Evolutionary conservation across 75 land plant species (phyloP).

Genomic region (Larix kaempferi): DNA sequence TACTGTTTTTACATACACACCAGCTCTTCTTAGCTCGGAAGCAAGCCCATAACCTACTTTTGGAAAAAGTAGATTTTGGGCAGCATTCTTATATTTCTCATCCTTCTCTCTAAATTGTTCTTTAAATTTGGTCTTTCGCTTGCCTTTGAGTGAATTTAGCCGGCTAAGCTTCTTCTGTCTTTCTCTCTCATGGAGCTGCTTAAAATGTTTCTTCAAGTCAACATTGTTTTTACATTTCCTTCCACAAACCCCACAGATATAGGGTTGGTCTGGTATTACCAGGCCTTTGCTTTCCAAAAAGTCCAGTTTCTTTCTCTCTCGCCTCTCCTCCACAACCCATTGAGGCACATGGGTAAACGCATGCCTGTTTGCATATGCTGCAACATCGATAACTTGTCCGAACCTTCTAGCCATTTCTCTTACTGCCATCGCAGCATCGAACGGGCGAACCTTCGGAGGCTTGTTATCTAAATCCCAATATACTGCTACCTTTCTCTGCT

Average conservation of each 20-base stretch:
- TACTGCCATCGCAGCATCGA: conserved; percentile 61
- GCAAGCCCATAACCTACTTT: conserved; percentile 76
- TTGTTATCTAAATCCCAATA: conserved; percentile 94
- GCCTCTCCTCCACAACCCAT: conserved; percentile 68
- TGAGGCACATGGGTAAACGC: conserved; percentile 75
- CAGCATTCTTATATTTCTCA: conserved; percentile 62
- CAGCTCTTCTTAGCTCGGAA: conserved; percentile 66
- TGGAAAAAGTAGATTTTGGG: conserved; percentile 45
- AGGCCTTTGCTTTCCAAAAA: conserved; percentile 57
- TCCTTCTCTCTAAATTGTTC: conserved; percentile 45
- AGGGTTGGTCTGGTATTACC: conserved; percentile 48
- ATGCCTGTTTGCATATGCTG: conserved; percentile 84
- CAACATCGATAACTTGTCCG: conserved; percentile 54
- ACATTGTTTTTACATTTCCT: conserved; percentile 57
- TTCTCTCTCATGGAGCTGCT: conserved; percentile 80
- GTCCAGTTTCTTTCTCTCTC: conserved; percentile 53
- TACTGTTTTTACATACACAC: conserved; percentile 79
- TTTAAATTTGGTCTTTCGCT: conserved; percentile 51
- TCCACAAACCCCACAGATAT: conserved; percentile 74
- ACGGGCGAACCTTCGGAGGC: conserved; percentile 78
- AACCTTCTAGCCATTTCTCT: conserved; percentile 38
- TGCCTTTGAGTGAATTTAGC: conserved; percentile 66
- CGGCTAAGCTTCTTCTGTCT: conserved; percentile 60
- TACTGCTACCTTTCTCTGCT: conserved; percentile 48
- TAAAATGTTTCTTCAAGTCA: conserved; percentile 74